A percentile compares a stretch with the other conserved stretches of the same genome.
phyloP scores from a whole-genome alignment of 805 yeast genomes.

The Teunomyces gatunensis region DNA sequence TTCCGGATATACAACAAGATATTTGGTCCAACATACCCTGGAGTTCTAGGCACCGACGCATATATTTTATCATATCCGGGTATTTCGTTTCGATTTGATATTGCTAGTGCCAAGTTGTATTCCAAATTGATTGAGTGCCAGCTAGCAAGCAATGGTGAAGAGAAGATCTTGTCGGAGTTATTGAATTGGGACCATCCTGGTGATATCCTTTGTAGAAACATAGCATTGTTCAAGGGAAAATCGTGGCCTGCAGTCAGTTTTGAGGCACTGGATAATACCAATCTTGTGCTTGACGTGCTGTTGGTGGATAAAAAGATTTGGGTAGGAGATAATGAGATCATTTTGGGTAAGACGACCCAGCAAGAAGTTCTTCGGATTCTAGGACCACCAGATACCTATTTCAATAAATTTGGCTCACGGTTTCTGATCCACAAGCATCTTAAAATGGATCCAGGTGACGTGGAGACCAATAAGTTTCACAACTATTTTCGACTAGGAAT shows the following conservation, averaged over 20 bases:
- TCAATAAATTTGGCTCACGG: conserved; percentile 45
- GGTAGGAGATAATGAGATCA: background rate
- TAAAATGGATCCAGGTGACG: background rate
- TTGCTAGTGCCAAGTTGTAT: conserved; percentile 17
- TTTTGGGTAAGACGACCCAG: conserved; percentile 45
- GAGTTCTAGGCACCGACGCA: conserved; percentile 26
- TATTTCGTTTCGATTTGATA: conserved; percentile 47
- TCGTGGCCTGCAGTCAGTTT: conserved; percentile 27
- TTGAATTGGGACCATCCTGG: conserved; percentile 30
- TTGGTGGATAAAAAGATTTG: background rate
- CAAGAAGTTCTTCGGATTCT: conserved; percentile 45
- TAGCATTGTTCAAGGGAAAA: conserved; percentile 40
- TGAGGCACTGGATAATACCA: background rate
- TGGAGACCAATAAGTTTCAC: conserved; percentile 42
- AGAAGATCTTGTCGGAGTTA: conserved; percentile 24
- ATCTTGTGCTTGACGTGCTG: background rate
- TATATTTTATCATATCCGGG: conserved; percentile 58
- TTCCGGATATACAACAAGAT: conserved; percentile 51
- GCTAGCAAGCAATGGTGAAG: conserved; percentile 12
- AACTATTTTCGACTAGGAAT: conserved; percentile 56
- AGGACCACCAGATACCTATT: conserved; percentile 58
- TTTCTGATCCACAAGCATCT: conserved; percentile 39
- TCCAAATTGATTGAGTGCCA: background rate
- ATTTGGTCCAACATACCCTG: conserved; percentile 66
- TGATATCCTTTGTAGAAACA: conserved; percentile 36